These are phyloP conservation scores for Candida easanensis DNA, from an alignment of 805 yeast genomes.

Conservation along the genomic window DNA sequence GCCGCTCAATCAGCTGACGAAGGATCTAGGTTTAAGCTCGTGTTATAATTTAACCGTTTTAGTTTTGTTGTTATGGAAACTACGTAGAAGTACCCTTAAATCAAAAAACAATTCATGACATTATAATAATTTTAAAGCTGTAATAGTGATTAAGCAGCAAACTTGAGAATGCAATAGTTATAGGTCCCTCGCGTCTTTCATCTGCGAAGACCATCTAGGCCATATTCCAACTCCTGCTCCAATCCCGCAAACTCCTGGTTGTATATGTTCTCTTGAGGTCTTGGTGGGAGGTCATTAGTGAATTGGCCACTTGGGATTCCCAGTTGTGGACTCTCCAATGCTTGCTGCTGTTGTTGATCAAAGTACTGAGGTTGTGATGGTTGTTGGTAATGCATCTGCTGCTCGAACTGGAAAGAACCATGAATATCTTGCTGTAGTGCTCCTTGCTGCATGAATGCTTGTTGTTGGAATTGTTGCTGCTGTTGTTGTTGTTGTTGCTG, in stretches of 20 bases:
- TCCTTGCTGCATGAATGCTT: slow-evolving; percentile 5
- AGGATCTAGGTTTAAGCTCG: too few relatives aligned
- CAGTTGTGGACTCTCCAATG: slow-evolving; percentile 30
- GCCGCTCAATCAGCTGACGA: too few relatives aligned
- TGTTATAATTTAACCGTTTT: too few relatives aligned
- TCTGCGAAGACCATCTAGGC: slow-evolving; percentile 43
- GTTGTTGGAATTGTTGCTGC: slow-evolving; percentile 1
- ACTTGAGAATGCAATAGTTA: too few relatives aligned
- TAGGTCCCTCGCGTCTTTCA: too few relatives aligned
- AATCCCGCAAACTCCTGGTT: slow-evolving; percentile 36
- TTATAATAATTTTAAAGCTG: too few relatives aligned
- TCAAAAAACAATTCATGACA: too few relatives aligned
- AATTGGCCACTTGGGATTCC: slow-evolving; percentile 50
- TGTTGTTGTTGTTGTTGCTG: slow-evolving; percentile 16
- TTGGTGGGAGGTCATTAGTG: slow-evolving; percentile 53
- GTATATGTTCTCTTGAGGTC: slow-evolving; percentile 49
- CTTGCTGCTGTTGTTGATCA: slow-evolving; percentile 11
- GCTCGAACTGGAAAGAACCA: slow-evolving; percentile 12
- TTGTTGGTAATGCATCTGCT: slow-evolving; percentile 13
- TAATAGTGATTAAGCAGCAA: too few relatives aligned
- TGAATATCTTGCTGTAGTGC: slow-evolving; percentile 17
- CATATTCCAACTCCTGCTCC: slow-evolving; percentile 67
- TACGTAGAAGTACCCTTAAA: too few relatives aligned
- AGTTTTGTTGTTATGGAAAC: too few relatives aligned
- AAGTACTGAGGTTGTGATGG: slow-evolving; percentile 15